phyloP scores from a whole-genome alignment of 78 protist genomes.

The Trichosphaerium sp. region DNA sequence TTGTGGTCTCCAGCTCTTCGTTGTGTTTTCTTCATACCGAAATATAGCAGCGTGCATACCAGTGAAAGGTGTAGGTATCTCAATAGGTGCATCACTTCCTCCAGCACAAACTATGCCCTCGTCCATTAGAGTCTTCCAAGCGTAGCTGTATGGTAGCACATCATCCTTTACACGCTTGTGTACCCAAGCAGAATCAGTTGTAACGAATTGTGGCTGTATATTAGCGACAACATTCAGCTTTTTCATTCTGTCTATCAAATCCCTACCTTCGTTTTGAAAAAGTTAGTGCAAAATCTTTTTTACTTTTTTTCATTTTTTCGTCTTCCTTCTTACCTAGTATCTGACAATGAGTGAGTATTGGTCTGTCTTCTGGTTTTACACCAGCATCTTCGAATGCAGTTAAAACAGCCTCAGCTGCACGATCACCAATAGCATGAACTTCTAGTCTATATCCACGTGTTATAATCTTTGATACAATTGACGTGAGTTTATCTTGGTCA shows the following conservation, averaged over 20 bases:
- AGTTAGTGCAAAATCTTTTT: no score
- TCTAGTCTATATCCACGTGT: neutral
- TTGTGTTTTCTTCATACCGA: neutral
- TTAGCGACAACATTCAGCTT: neutral
- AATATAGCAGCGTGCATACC: neutral
- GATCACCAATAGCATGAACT: neutral
- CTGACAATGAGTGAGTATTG: neutral
- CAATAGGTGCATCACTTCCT: neutral
- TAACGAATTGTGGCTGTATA: neutral
- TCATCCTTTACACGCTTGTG: neutral
- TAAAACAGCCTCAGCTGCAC: neutral
- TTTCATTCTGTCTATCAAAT: neutral
- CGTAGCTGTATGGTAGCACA: neutral
- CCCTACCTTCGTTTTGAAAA: no score
- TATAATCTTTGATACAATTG: neutral
- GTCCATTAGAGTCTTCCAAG: neutral
- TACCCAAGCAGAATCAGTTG: neutral
- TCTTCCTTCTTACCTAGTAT: neutral
- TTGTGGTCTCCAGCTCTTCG: neutral
- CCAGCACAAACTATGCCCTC: neutral
- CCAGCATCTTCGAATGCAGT: neutral
- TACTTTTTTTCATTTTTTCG: no score
- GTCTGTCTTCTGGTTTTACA: neutral
- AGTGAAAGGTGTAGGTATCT: neutral
- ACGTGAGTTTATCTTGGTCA: neutral